Evolutionary conservation across 257 asterid genomes (phyloP).

Genomic region (Lavandula angustifolia): DNA sequence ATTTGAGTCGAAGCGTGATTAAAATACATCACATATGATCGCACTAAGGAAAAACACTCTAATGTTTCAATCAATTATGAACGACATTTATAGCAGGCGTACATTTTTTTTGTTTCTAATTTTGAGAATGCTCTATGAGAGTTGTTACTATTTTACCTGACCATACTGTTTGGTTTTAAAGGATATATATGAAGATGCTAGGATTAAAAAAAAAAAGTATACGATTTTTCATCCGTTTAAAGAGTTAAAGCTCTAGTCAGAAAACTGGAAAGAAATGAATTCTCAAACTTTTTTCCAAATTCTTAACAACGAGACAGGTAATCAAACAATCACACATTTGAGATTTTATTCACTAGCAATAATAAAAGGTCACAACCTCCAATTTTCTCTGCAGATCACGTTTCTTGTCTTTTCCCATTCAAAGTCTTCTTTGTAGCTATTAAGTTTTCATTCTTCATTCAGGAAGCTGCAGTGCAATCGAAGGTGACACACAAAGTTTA

Average conservation of each 20-base stretch:
- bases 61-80: conserved; percentile 2
- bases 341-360: background rate
- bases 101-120: background rate
- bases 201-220: no score
- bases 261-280: background rate
- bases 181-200: background rate
- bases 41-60: background rate
- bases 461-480: conserved; percentile 73
- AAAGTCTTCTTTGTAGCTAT: background rate
- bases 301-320: background rate
- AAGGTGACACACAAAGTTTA: conserved; percentile 89
- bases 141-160: background rate
- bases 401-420: conserved; percentile 1
- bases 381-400: background rate
- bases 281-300: background rate
- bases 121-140: conserved; percentile 4
- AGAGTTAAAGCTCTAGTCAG: background rate
- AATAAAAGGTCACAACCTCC: conserved; percentile 5
- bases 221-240: background rate
- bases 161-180: background rate
- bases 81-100: background rate
- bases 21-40: background rate
- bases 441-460: conserved; percentile 27
- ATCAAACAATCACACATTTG: background rate
- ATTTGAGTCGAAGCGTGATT: background rate